Conservation (phyloP, 73 alveolate genomes). For the Tetrahymena thermophila region DNA sequence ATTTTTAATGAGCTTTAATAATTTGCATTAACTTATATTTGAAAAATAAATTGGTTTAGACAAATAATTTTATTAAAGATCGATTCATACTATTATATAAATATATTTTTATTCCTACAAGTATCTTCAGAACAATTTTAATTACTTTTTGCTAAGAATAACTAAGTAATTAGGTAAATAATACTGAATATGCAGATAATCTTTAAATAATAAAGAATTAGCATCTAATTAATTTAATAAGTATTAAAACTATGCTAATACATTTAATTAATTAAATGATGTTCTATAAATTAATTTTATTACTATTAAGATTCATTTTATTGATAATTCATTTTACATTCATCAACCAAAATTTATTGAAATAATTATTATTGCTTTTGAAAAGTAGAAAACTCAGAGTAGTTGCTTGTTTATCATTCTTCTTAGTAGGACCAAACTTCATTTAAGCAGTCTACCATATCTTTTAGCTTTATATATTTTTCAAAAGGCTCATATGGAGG, state of each 20-base stretch:
- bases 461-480: not conserved
- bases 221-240: not conserved
- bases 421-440: not conserved
- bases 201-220: not conserved
- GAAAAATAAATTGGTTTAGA: too few relatives aligned
- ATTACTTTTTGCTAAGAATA: too few relatives aligned
- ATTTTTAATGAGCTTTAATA: too few relatives aligned
- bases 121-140: too few relatives aligned
- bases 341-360: not conserved
- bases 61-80: too few relatives aligned
- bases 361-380: not conserved
- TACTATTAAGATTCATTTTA: not conserved
- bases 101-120: too few relatives aligned
- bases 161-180: too few relatives aligned
- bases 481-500: not conserved
- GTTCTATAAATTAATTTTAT: not conserved
- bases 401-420: not conserved
- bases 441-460: not conserved
- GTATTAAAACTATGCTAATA: not conserved
- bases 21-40: too few relatives aligned
- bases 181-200: too few relatives aligned
- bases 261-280: too few relatives aligned
- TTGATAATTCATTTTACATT: not conserved
- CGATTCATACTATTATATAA: too few relatives aligned
- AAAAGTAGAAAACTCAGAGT: not conserved